phyloP scores from a whole-genome alignment of 2,329 filamentous ascomycete species.

The Phialophora chinensis region DNA sequence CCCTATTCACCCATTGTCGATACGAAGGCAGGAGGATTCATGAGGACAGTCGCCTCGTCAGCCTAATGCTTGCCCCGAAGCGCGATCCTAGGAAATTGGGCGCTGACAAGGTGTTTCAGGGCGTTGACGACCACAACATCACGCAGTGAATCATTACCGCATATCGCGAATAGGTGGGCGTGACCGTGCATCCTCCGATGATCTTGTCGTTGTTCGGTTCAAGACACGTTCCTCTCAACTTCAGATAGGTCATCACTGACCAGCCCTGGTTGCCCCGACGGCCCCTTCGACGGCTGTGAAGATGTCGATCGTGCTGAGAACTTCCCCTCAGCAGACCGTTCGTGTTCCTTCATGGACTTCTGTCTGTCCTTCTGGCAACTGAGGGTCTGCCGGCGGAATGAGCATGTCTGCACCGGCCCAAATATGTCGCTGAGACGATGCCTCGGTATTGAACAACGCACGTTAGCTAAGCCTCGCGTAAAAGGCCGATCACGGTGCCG shows the following conservation, averaged over 20 bases:
- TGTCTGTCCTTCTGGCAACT: neutral
- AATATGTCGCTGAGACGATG: neutral
- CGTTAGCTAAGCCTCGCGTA: neutral
- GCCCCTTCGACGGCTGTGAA: neutral
- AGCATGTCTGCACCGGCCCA: neutral
- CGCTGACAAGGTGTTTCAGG: neutral
- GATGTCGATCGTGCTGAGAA: neutral
- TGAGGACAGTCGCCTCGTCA: neutral
- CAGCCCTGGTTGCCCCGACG: neutral
- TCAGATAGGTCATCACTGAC: neutral
- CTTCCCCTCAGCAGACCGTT: neutral
- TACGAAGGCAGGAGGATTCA: neutral
- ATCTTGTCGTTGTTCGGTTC: constrained; percentile 1
- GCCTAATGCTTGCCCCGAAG: neutral
- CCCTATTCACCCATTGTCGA: neutral
- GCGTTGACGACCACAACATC: neutral
- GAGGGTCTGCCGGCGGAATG: neutral
- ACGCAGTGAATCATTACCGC: neutral
- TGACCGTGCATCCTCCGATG: neutral
- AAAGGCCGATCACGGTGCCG: neutral
- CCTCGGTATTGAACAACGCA: neutral
- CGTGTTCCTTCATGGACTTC: neutral
- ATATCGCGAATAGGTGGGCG: neutral
- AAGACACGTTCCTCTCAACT: neutral
- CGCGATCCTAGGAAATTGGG: neutral